A percentile compares a stretch with the other conserved stretches of the same genome.
Conservation (phyloP, 176 grass and related monocot species). For the Secale cereale region DNA sequence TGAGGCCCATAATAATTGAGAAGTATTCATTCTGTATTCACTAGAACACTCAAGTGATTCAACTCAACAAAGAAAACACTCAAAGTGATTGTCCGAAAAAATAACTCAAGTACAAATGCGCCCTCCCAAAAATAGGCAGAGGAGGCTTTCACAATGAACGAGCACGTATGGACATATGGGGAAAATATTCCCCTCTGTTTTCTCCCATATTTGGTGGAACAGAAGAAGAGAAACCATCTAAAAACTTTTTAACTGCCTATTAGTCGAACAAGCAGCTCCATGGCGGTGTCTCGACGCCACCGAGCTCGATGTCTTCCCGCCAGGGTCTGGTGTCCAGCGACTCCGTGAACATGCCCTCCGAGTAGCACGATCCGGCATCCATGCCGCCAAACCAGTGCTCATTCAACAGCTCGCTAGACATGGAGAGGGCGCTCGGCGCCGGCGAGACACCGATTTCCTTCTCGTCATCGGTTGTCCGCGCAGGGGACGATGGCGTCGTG, state of each 20-base stretch:
- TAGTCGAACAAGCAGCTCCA: conserved; percentile 41
- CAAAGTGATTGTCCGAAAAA: too few species aligned
- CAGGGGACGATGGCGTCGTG: not conserved
- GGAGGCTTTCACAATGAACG: not conserved
- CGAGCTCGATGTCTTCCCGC: not conserved
- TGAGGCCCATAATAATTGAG: not conserved
- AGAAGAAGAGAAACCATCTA: not conserved
- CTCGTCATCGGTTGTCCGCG: not conserved
- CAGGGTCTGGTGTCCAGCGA: conserved; percentile 5
- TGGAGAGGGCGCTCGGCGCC: not conserved
- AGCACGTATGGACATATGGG: not conserved
- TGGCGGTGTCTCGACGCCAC: conserved; percentile 7
- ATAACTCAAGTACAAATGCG: not conserved
- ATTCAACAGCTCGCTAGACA: not conserved
- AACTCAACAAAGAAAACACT: too few species aligned
- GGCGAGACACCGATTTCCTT: not conserved
- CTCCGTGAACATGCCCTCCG: conserved; percentile 53
- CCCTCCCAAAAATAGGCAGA: not conserved
- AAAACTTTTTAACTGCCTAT: not conserved
- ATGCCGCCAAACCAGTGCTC: conserved; percentile 28
- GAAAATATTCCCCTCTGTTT: not conserved
- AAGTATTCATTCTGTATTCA: not conserved
- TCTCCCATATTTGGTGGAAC: not conserved
- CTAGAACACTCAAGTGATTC: not conserved
- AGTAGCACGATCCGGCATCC: conserved; percentile 39